A percentile compares a stretch with the other conserved stretches of the same genome.
Evolutionary conservation across 2,329 filamentous ascomycete genomes (phyloP).

Genomic region (Fusarium goolgardi): DNA sequence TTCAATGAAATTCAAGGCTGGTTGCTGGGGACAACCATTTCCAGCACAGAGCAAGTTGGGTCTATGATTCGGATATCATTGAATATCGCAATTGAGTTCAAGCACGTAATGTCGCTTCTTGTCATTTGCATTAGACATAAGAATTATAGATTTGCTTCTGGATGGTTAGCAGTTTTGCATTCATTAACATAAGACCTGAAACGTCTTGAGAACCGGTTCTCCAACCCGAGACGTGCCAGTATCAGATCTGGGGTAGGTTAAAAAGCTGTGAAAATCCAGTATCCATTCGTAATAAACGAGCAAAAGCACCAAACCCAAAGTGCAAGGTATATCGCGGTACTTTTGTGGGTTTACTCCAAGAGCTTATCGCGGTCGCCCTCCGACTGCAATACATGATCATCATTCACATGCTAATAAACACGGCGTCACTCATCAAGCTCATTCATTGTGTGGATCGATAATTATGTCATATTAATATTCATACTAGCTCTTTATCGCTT

Average conservation of each 20-base stretch:
- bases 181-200: not conserved
- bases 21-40: conserved; percentile 39
- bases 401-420: conserved; percentile 6
- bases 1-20: not conserved
- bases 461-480: conserved; percentile 38
- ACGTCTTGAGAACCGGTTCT: not conserved
- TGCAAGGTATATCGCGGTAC: not conserved
- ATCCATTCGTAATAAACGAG: conserved; percentile 20
- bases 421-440: not conserved
- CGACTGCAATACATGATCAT: not conserved
- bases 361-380: not conserved
- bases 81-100: not conserved
- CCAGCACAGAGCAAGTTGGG: not conserved
- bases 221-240: not conserved
- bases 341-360: conserved; percentile 7
- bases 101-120: not conserved
- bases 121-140: no score
- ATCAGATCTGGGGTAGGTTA: not conserved
- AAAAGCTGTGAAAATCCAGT: not conserved
- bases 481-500: conserved; percentile 24
- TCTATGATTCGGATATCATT: not conserved
- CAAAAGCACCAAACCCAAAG: not conserved
- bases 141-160: not conserved
- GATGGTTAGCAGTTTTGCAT: not conserved
- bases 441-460: not conserved